Evolutionary conservation across 306 rosid genomes (phyloP), one percentile per base, ranked within the genome.

Genomic region (Begonia loranthoides): DNA sequence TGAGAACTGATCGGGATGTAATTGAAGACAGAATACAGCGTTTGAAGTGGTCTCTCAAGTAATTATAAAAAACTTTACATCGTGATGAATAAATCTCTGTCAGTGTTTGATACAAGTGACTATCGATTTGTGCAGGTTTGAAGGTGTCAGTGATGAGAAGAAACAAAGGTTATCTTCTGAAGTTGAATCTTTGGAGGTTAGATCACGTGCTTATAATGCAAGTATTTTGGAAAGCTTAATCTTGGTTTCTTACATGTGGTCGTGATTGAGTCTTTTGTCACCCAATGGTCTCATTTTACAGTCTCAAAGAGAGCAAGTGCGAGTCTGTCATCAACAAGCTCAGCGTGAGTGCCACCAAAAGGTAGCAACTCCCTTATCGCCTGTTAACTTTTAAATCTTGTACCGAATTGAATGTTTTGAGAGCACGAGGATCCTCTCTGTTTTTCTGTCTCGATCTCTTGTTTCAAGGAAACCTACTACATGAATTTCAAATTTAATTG

Each of bases 21-120:
- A 78, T 86, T 63, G 99, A 92, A 74, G 94, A 86, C 76, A 79
- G 80, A 73, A 68, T 92, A 45, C 92, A 80, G 68, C 84, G 70
- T 65, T 53, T 86, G 77, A 76, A 80, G 78, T 80, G 93, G 93
- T 69, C 80, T 68, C 86, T 86, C 56, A 83, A 67, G 99, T 69
- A 66, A 50, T 57, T 55, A 43, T 66, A 68, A 54, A 50, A 52
- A 58, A 40, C 36, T 33, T 41, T 45, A 21, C 44, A 45, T 46
- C 21, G 10, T 44, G 15, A 54, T 46, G 69, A 38, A 45, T n/a
- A 38, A 45, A 50, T 4, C 28, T 43, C 10, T n/a, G 10, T 11
- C 47, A 43, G 14, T 10, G 3, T 43, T 43, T 0, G 14, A 12
- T 9, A 12, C 13, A 10, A 39, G 43, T 43, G n/a, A 43, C 36